Evolutionary conservation across 352 stramenopile genomes (phyloP), one percentile per base, ranked within the genome.

Genomic region (Pythium biforme): DNA sequence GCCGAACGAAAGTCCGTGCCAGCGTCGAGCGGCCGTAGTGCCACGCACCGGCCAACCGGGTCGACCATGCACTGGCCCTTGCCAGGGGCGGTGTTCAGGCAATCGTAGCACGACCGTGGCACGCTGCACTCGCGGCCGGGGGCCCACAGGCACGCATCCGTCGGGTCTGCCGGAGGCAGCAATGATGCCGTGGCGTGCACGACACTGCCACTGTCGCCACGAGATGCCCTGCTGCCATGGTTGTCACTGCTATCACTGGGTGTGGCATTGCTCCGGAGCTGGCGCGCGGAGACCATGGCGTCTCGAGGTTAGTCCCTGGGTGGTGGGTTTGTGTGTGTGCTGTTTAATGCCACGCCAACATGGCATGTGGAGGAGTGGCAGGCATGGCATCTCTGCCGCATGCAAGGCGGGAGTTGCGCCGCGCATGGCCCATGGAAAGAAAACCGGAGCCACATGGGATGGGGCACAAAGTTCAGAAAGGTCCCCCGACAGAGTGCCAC

Each of bases 31-130:
- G 26, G n/a, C 37, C 39, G 17, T 1, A 57, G 22, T 41, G 43
- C 43, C 55, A 86, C 77, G 23, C 59, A 66, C 40, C 59, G 59
- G 20, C 59, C 59, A 19, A 39, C 22, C 20, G 59, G 43, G 40
- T 66, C 59, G 39, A 66, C 39, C 51, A 55, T 55, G 51, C 59
- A 66, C 54, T 85, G 59, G 20, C 74, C 64, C 29, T 51, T 76
- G 9, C 49, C 65, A 1, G 76, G 55, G 15, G 22, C 40, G 12
- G 41, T 22, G 53, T 68, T 68, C 17, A 89, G 72, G 54, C 79
- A 89, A 63, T 87, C 74, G 50, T 75, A 81, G 64, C 79, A 89
- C 14, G 73, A 69, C 12, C 79, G 79, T n/a, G 79, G 77, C 64
- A 54, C 12, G 45, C 20, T 45, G 53, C 60, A 68, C 22, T 31